Conservation (phyloP, 768 basidiomycete genomes). For the Collybiopsis luxurians region DNA sequence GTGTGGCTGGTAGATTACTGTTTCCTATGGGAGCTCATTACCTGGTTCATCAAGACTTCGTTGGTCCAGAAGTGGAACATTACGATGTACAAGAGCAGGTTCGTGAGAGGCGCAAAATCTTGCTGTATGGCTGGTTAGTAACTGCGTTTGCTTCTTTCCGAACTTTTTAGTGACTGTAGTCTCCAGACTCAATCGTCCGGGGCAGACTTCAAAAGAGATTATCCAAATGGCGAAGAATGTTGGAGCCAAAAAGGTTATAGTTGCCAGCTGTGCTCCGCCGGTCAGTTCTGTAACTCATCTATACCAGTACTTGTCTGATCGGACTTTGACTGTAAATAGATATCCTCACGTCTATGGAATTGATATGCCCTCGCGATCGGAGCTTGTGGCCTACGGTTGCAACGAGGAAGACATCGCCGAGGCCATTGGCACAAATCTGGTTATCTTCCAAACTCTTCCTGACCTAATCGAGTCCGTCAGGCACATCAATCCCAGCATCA, state of each 20-base stretch:
- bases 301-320: neutral
- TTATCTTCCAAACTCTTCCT: slow-evolving; percentile 90
- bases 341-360: slow-evolving; percentile 97
- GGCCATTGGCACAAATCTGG: slow-evolving; percentile 90
- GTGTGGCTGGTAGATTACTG: slow-evolving; percentile 45
- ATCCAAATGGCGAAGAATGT: slow-evolving; percentile 99
- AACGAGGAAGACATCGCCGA: slow-evolving; percentile 67
- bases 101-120: slow-evolving; percentile 30
- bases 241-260: slow-evolving; percentile 92
- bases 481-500: slow-evolving; percentile 76
- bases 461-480: slow-evolving; percentile 87
- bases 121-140: slow-evolving; percentile 19
- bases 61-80: slow-evolving; percentile 58
- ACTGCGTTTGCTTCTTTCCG: no score
- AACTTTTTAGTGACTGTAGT: no score
- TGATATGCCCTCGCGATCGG: slow-evolving; percentile 96
- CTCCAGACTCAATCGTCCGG: slow-evolving; percentile 91
- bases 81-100: slow-evolving; percentile 51
- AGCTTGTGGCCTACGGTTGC: slow-evolving; percentile 86
- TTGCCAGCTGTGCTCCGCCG: slow-evolving; percentile 98
- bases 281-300: slow-evolving; percentile 29
- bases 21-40: slow-evolving; percentile 61
- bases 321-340: slow-evolving; percentile 29
- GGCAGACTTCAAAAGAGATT: slow-evolving; percentile 98
- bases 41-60: slow-evolving; percentile 60